A percentile compares a stretch with the other conserved stretches of the same genome.
Evolutionary conservation across 2,329 filamentous ascomycete genomes (phyloP).

Genomic region (Ophiostoma ips): DNA sequence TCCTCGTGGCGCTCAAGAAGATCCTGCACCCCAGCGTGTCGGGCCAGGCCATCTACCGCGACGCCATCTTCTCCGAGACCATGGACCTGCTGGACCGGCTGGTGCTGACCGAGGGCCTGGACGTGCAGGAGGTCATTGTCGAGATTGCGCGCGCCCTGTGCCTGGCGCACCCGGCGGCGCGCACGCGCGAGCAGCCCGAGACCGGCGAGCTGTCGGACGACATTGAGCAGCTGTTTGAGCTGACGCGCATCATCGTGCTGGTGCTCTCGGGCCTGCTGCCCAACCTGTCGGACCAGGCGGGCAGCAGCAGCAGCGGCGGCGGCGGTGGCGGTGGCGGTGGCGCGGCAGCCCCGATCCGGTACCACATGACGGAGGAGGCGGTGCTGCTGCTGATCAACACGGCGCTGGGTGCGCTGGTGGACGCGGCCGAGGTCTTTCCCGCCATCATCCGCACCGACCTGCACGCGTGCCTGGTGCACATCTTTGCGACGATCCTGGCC

Average conservation of each 20-base stretch:
- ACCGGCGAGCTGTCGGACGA: conserved; percentile 83
- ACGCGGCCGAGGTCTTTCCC: conserved; percentile 91
- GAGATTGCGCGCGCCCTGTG: conserved; percentile 86
- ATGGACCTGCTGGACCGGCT: conserved; percentile 92
- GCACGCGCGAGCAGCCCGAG: conserved; percentile 48
- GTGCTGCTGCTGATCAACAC: conserved; percentile 66
- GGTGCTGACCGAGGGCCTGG: conserved; percentile 76
- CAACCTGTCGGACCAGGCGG: conserved; percentile 41
- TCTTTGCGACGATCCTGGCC: conserved; percentile 83
- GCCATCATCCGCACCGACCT: conserved; percentile 92
- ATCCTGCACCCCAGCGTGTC: conserved; percentile 90
- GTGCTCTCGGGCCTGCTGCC: conserved; percentile 81
- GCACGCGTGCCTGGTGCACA: conserved; percentile 91
- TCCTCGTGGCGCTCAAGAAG: conserved; percentile 83
- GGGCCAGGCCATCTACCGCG: conserved; percentile 90
- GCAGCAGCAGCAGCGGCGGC: no score
- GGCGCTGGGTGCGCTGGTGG: conserved; percentile 75
- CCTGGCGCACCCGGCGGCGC: conserved; percentile 79
- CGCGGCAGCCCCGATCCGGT: conserved; percentile 32
- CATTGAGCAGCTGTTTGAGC: conserved; percentile 93
- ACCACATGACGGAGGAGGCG: conserved; percentile 72
- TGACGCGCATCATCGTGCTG: conserved; percentile 90
- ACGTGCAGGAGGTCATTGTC: conserved; percentile 84
- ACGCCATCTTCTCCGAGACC: conserved; percentile 90
- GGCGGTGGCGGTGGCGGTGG: background rate